Evolutionary conservation across 2,329 filamentous ascomycete species (phyloP).

Genomic region (Rutstroemia sydowiana): DNA sequence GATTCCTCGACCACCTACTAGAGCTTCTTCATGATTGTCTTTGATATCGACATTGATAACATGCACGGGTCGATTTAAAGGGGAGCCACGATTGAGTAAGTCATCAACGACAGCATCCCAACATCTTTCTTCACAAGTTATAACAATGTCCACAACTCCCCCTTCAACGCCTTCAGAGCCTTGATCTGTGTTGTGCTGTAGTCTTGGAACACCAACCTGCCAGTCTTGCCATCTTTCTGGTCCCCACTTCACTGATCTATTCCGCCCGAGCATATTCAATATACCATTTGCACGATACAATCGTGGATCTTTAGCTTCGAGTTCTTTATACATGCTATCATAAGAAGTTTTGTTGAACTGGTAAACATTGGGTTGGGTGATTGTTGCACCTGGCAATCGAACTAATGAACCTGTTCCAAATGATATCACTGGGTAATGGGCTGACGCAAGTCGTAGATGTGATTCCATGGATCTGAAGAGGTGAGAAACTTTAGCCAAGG

Average conservation of each 20-base stretch:
- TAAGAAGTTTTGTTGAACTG: constrained; percentile 97
- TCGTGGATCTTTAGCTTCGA: constrained; percentile 75
- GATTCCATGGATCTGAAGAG: constrained; percentile 83
- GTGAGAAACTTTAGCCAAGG: constrained; percentile 7
- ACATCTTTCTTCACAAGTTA: constrained; percentile 95
- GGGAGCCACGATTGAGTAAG: constrained; percentile 74
- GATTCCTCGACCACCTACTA: constrained; percentile 84
- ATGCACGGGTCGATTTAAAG: constrained; percentile 87
- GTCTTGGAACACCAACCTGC: constrained; percentile 75
- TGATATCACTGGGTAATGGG: constrained; percentile 90
- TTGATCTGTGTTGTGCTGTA: constrained; percentile 68
- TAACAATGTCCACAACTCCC: constrained; percentile 86
- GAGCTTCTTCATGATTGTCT: constrained; percentile 95
- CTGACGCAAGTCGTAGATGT: constrained; percentile 83
- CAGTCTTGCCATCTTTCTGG: constrained; percentile 98
- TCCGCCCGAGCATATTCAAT: constrained; percentile 90
- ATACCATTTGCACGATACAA: constrained; percentile 90
- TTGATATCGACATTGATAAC: constrained; percentile 98
- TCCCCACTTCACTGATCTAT: constrained; percentile 86
- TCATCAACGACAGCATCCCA: constrained; percentile 98
- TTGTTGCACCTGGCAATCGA: constrained; percentile 82
- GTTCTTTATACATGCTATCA: constrained; percentile 86
- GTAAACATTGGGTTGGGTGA: constrained; percentile 93
- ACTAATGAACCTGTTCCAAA: constrained; percentile 96
- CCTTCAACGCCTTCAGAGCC: constrained; percentile 77